Conservation (phyloP, 2,329 filamentous ascomycete genomes). For the Xylaria sp. region DNA sequence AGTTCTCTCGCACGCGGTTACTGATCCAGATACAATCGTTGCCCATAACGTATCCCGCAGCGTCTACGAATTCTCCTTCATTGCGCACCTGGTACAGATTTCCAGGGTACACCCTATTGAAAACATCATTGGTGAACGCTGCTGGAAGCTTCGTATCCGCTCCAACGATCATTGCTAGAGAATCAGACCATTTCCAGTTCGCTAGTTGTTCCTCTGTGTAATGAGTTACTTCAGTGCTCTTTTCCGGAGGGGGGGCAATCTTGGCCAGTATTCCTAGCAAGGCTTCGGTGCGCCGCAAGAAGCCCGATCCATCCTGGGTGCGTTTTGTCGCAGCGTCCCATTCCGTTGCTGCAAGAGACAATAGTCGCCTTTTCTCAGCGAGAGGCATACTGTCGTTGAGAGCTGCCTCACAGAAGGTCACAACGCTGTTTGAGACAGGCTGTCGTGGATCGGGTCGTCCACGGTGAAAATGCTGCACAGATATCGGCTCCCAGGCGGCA, state of each 20-base stretch:
- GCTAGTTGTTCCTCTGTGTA: constrained; percentile 24
- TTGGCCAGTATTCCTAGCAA: constrained; percentile 22
- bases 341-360: constrained; percentile 7
- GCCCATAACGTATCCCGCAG: constrained; percentile 25
- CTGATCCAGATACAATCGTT: constrained; percentile 27
- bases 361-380: constrained; percentile 14
- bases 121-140: constrained; percentile 23
- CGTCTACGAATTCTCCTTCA: constrained; percentile 26
- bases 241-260: constrained; percentile 10
- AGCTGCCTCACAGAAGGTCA: constrained; percentile 25
- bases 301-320: constrained; percentile 23
- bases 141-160: constrained; percentile 13
- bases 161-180: constrained; percentile 15
- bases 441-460: constrained; percentile 24
- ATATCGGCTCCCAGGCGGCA: constrained; percentile 27
- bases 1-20: constrained; percentile 24
- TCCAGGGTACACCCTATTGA: constrained; percentile 28
- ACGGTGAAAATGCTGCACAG: constrained; percentile 26
- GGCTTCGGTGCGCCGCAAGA: constrained; percentile 26
- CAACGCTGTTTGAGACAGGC: constrained; percentile 17
- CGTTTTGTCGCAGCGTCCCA: constrained; percentile 22
- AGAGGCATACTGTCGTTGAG: constrained; percentile 15
- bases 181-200: constrained; percentile 29
- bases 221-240: background rate
- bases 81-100: constrained; percentile 25